Percentiles rank a stretch among this genome's conserved stretches.
Conservation (phyloP, 305 asterid genomes). For the Nicotiana rustica region DNA sequence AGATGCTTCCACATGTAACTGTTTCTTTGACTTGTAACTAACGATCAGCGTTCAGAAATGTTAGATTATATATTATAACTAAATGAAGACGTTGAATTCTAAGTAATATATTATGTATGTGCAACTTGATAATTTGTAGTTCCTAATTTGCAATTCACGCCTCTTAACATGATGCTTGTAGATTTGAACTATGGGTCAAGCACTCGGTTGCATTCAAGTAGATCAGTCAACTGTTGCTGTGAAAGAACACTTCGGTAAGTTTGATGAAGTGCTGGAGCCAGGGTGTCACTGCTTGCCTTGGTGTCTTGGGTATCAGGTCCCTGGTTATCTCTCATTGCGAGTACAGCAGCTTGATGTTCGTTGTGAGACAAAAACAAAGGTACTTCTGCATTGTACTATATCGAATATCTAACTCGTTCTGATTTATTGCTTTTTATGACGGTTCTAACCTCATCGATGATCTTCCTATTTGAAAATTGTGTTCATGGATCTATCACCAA, state of each 20-base stretch:
- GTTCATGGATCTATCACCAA: background rate
- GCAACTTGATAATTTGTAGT: background rate
- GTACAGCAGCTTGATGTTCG: slow-evolving; percentile 52
- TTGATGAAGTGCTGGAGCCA: slow-evolving; percentile 50
- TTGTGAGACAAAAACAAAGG: slow-evolving; percentile 58
- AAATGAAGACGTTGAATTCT: background rate
- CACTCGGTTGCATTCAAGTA: slow-evolving; percentile 52
- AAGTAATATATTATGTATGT: background rate
- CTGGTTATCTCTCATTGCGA: slow-evolving; percentile 48
- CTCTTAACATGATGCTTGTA: slow-evolving; percentile 24
- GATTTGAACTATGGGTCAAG: slow-evolving; percentile 51
- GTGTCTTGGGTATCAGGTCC: slow-evolving; percentile 49
- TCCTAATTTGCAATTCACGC: background rate
- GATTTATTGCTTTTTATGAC: background rate
- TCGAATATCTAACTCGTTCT: slow-evolving; percentile 8
- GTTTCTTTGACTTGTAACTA: slow-evolving; percentile 2
- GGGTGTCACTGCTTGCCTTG: slow-evolving; percentile 58
- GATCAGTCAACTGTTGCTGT: slow-evolving; percentile 51
- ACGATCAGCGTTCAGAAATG: background rate
- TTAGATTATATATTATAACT: slow-evolving; percentile 16
- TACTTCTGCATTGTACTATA: background rate
- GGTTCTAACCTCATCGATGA: background rate
- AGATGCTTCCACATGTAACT: background rate
- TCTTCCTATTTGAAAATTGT: background rate
- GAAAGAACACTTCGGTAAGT: slow-evolving; percentile 51